Conservation (phyloP, 345 rosid genomes). For the Tarenaya hassleriana region DNA sequence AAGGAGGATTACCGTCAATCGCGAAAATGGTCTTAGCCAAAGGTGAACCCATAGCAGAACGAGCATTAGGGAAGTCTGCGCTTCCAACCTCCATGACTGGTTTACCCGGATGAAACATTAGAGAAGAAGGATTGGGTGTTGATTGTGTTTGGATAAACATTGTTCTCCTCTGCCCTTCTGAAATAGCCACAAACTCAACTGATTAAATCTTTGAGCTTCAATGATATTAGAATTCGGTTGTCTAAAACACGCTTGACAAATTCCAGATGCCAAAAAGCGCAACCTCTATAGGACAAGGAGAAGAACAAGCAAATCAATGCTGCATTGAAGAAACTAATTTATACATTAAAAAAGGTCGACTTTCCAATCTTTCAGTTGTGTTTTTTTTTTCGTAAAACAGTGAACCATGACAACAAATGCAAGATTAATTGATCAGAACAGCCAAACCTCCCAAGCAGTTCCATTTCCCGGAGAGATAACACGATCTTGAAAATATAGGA, state of each 20-base stretch:
- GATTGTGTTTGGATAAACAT: slow-evolving; percentile 90
- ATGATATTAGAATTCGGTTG: neutral
- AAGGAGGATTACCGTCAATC: slow-evolving; percentile 50
- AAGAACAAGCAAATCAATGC: neutral
- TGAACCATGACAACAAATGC: neutral
- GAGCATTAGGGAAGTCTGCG: slow-evolving; percentile 81
- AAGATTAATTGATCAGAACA: neutral
- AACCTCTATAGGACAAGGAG: neutral
- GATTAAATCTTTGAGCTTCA: slow-evolving; percentile 5
- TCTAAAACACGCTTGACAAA: too few species aligned
- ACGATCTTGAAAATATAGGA: slow-evolving; percentile 18
- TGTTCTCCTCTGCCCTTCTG: slow-evolving; percentile 76
- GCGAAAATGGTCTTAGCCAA: slow-evolving; percentile 71
- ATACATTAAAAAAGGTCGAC: neutral
- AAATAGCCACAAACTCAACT: neutral
- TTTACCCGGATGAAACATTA: slow-evolving; percentile 92
- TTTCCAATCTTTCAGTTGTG: neutral
- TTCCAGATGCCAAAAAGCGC: too few species aligned
- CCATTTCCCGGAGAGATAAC: slow-evolving; percentile 27
- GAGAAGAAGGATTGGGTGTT: slow-evolving; percentile 92
- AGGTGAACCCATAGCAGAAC: slow-evolving; percentile 66
- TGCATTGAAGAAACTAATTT: neutral
- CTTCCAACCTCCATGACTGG: slow-evolving; percentile 92
- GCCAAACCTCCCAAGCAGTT: slow-evolving; percentile 36
- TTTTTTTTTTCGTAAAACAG: neutral